Conservation (phyloP, 2,329 filamentous ascomycete genomes). For the Verticillium dahliae region DNA sequence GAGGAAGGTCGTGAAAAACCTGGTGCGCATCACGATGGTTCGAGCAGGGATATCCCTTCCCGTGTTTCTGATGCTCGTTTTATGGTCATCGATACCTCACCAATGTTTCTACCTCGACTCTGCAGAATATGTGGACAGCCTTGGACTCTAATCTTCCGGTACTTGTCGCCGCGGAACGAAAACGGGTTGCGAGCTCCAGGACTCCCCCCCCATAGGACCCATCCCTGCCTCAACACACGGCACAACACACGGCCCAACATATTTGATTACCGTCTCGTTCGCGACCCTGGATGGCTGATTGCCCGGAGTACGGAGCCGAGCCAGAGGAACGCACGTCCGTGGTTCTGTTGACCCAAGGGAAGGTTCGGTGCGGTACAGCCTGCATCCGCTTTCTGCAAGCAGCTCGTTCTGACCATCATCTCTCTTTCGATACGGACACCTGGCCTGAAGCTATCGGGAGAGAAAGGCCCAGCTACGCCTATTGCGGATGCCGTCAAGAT, state of each 20-base stretch:
- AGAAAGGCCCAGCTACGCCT: neutral
- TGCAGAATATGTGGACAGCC: neutral
- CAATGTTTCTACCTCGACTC: neutral
- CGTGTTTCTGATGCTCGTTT: neutral
- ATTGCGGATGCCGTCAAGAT: neutral
- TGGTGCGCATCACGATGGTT: neutral
- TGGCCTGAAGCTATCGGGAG: neutral
- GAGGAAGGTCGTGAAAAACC: neutral
- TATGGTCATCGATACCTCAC: neutral
- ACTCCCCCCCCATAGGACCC: neutral
- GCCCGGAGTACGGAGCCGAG: neutral
- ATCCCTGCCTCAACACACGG: neutral
- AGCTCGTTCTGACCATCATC: neutral
- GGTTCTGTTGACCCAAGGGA: neutral
- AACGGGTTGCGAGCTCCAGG: neutral
- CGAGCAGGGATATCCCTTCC: neutral
- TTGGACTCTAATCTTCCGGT: neutral
- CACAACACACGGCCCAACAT: neutral
- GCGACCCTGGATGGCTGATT: neutral
- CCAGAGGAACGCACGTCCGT: neutral
- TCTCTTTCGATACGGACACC: neutral
- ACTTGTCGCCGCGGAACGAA: neutral
- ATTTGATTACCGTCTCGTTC: neutral
- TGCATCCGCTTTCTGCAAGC: neutral
- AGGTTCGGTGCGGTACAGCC: neutral